phyloP scores from a whole-genome alignment of 345 rosid genomes.

The Trapa bicornis region DNA sequence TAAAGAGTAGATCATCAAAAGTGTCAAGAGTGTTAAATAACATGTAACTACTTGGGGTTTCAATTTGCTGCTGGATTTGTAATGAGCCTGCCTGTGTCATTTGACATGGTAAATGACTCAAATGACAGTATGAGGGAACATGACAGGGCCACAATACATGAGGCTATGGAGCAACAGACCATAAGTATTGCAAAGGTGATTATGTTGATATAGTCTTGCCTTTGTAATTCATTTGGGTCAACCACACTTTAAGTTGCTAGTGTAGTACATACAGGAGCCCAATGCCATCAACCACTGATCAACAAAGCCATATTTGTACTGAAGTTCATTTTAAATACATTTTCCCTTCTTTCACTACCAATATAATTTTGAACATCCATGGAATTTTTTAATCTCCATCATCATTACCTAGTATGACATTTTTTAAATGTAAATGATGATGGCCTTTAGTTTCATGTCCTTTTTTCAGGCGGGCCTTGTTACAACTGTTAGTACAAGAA shows the following conservation, averaged over 20 bases:
- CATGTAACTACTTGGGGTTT: neutral
- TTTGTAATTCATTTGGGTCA: neutral
- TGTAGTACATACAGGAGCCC: neutral
- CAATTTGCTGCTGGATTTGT: neutral
- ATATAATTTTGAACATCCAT: neutral
- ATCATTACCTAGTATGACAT: neutral
- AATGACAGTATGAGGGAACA: slow-evolving; percentile 83
- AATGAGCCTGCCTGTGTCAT: neutral
- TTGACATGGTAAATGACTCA: slow-evolving; percentile 1
- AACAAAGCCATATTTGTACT: neutral
- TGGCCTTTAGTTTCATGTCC: neutral
- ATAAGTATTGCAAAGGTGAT: slow-evolving; percentile 92
- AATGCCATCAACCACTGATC: neutral
- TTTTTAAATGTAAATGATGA: neutral
- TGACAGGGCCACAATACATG: slow-evolving; percentile 96
- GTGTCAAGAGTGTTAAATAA: neutral
- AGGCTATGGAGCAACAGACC: slow-evolving; percentile 99
- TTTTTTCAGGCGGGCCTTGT: slow-evolving; percentile 85
- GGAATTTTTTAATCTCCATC: neutral
- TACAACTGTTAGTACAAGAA: slow-evolving; percentile 77
- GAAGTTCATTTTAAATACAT: neutral
- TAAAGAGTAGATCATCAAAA: neutral
- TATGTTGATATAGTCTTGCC: neutral
- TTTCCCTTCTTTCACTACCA: neutral
- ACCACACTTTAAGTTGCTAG: neutral